Percentiles rank a stretch among this genome's conserved stretches.
These are phyloP conservation scores for Auricularia cornea DNA, from an alignment of 768 basidiomycete genomes.

Conservation along the genomic window DNA sequence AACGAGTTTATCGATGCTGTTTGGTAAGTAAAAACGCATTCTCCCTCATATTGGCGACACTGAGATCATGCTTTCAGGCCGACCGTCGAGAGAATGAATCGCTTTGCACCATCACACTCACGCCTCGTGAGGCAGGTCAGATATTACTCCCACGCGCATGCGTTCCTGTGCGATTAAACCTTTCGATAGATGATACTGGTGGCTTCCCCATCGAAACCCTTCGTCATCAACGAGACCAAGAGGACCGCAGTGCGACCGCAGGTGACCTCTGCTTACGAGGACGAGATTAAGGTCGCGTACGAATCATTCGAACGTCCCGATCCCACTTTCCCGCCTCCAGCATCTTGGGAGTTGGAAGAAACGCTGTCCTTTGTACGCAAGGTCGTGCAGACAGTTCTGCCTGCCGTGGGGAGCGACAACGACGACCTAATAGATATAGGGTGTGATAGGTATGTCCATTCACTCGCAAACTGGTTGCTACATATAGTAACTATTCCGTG, in stretches of 20 bases:
- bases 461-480: no score
- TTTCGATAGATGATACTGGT: slow-evolving; percentile 25
- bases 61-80: slow-evolving; percentile 26
- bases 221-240: slow-evolving; percentile 31
- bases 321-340: background rate
- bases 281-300: slow-evolving; percentile 29
- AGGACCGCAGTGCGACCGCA: slow-evolving; percentile 30
- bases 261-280: slow-evolving; percentile 26
- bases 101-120: slow-evolving; percentile 14
- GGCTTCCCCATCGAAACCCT: slow-evolving; percentile 23
- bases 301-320: background rate
- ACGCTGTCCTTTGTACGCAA: slow-evolving; percentile 23
- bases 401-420: slow-evolving; percentile 16
- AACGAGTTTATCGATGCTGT: slow-evolving; percentile 16
- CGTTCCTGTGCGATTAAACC: no score
- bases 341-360: slow-evolving; percentile 7
- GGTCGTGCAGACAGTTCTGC: slow-evolving; percentile 27
- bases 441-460: slow-evolving; percentile 23
- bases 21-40: background rate
- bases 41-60: background rate
- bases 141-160: background rate
- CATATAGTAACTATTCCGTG: no score
- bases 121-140: slow-evolving; percentile 36
- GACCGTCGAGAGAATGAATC: slow-evolving; percentile 26
- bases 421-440: slow-evolving; percentile 34